Conservation (phyloP, 495 filamentous ascomycete genomes). For the Delitschia confertaspora region DNA sequence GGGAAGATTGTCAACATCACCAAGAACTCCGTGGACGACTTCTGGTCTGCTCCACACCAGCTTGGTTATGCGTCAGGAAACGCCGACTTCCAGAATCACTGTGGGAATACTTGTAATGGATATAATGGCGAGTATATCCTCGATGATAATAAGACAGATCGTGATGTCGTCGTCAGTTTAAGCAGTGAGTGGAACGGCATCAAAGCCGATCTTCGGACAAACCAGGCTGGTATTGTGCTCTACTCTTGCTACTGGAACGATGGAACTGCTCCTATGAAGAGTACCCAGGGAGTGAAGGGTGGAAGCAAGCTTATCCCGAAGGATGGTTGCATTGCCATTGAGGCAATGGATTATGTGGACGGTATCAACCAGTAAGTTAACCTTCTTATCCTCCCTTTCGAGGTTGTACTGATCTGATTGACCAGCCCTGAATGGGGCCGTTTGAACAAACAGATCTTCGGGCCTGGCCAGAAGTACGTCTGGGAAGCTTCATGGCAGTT, state of each 20-base stretch:
- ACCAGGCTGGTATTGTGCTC: constrained; percentile 24
- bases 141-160: constrained; percentile 3
- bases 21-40: constrained; percentile 21
- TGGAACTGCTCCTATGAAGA: constrained; percentile 45
- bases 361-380: constrained; percentile 33
- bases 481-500: constrained; percentile 31
- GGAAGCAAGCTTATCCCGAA: constrained; percentile 38
- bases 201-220: constrained; percentile 23
- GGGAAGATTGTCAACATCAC: constrained; percentile 17
- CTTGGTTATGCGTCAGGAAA: constrained; percentile 16
- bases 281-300: constrained; percentile 25
- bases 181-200: constrained; percentile 24
- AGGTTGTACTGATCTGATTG: neutral
- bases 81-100: constrained; percentile 16
- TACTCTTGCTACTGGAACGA: constrained; percentile 37
- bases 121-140: constrained; percentile 23
- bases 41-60: constrained; percentile 22
- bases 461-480: constrained; percentile 31
- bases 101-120: constrained; percentile 22
- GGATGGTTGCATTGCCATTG: constrained; percentile 52
- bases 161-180: constrained; percentile 11
- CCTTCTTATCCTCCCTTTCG: neutral
- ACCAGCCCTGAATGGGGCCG: constrained; percentile 28
- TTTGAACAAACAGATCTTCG: constrained; percentile 31
- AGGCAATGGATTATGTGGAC: constrained; percentile 31